phyloP scores from a whole-genome alignment of 23 red algal species.

The Porphyridium purpureum region DNA sequence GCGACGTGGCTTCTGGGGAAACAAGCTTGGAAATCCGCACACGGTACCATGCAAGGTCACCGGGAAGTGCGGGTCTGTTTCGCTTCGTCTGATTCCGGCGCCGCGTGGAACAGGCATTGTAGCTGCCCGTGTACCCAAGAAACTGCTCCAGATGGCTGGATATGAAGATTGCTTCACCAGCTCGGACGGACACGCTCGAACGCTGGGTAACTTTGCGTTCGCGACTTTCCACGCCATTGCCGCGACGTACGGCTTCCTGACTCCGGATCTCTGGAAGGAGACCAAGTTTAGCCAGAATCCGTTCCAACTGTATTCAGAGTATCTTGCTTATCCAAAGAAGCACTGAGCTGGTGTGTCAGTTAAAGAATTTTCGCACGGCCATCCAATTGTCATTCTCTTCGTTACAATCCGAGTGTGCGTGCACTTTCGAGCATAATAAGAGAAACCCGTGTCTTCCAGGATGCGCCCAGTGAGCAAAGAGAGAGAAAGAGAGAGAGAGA shows the following conservation, averaged over 20 bases:
- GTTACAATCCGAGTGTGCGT: too few species aligned
- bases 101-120: slow-evolving; percentile 95
- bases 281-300: slow-evolving; percentile 75
- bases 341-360: too few species aligned
- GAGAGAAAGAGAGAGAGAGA: too few species aligned
- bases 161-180: slow-evolving; percentile 87
- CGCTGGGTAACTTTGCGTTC: slow-evolving; percentile 97
- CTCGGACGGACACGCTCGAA: slow-evolving; percentile 87
- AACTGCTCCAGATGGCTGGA: slow-evolving; percentile 88
- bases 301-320: slow-evolving; percentile 61
- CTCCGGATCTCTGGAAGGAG: slow-evolving; percentile 96
- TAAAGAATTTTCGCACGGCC: too few species aligned
- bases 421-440: too few species aligned
- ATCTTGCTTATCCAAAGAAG: too few species aligned
- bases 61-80: slow-evolving; percentile 91
- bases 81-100: slow-evolving; percentile 79
- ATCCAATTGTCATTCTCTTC: too few species aligned
- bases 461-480: too few species aligned
- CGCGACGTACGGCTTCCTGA: slow-evolving; percentile 65
- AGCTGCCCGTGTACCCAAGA: slow-evolving; percentile 90
- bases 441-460: too few species aligned
- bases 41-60: slow-evolving; percentile 99
- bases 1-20: slow-evolving; percentile 97
- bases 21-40: slow-evolving; percentile 80
- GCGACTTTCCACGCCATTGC: slow-evolving; percentile 92